phyloP scores from a whole-genome alignment of 805 yeast species.

The Kuraishia hungarica region DNA sequence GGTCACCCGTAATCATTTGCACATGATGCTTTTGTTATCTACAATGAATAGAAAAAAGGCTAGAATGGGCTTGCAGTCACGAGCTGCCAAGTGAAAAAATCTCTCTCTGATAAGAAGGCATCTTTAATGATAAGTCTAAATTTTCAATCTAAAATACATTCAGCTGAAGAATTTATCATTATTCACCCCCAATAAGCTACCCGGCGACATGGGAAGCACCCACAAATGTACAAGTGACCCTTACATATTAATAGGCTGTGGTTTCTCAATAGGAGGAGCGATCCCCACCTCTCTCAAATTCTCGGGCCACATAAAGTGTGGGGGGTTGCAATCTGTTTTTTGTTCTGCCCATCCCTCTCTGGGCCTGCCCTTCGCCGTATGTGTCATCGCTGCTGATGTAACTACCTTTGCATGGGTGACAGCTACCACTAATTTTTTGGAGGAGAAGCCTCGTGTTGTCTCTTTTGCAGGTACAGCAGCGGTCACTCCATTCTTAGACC shows the following conservation, averaged over 20 bases:
- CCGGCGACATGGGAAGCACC: not conserved
- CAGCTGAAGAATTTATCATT: too few relatives aligned
- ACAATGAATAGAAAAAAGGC: not conserved
- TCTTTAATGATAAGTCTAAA: not conserved
- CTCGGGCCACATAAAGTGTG: not conserved
- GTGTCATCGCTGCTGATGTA: not conserved
- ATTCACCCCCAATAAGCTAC: too few relatives aligned
- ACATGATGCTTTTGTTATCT: not conserved
- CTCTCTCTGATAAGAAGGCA: not conserved
- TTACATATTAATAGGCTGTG: not conserved
- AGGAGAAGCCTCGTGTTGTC: not conserved
- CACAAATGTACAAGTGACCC: not conserved
- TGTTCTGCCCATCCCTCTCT: not conserved
- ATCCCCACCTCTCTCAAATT: not conserved
- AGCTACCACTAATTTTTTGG: not conserved
- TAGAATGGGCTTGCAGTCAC: not conserved
- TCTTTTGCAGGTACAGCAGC: not conserved
- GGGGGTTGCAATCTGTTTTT: not conserved
- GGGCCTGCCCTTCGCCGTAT: not conserved
- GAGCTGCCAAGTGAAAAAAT: not conserved
- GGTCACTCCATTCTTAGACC: not conserved
- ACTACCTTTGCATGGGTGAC: not conserved
- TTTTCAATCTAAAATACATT: too few relatives aligned
- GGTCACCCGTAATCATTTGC: not conserved
- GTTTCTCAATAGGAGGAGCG: not conserved